A percentile compares a stretch with the other conserved stretches of the same genome.
phyloP scores from a whole-genome alignment of 768 basidiomycete genomes.

The Boletus barrowsii region DNA sequence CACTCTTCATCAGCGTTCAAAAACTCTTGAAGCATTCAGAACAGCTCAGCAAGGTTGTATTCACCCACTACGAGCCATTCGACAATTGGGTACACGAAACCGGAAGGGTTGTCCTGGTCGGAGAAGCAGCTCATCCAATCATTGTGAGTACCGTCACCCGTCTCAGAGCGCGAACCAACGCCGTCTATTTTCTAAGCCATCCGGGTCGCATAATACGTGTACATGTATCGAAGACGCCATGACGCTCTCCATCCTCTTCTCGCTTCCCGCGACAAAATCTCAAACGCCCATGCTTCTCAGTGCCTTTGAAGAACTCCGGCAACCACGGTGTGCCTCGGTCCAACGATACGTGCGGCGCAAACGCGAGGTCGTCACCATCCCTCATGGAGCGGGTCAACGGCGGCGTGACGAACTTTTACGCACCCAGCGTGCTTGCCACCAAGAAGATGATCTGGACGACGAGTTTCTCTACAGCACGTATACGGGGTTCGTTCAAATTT shows the following conservation, averaged over 20 bases:
- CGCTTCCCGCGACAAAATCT: slow-evolving; percentile 40
- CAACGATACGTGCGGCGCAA: slow-evolving; percentile 43
- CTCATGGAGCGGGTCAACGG: slow-evolving; percentile 41
- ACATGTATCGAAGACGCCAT: slow-evolving; percentile 60
- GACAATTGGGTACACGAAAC: slow-evolving; percentile 51
- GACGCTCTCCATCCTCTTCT: slow-evolving; percentile 54
- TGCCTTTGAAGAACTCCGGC: slow-evolving; percentile 57
- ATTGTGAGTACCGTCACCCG: slow-evolving; percentile 31
- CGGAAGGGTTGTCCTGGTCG: slow-evolving; percentile 50
- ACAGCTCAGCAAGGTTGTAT: slow-evolving; percentile 25
- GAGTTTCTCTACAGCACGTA: slow-evolving; percentile 43
- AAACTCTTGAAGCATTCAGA: slow-evolving; percentile 18
- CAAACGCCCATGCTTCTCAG: slow-evolving; percentile 49
- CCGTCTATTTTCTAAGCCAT: slow-evolving; percentile 38
- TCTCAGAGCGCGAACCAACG: neutral
- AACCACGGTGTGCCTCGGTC: slow-evolving; percentile 41
- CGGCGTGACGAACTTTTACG: slow-evolving; percentile 40
- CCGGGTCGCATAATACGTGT: slow-evolving; percentile 44
- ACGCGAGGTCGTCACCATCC: slow-evolving; percentile 39
- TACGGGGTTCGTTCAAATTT: slow-evolving; percentile 48
- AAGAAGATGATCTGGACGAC: slow-evolving; percentile 41
- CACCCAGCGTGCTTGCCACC: slow-evolving; percentile 23
- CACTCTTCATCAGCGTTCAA: slow-evolving; percentile 5
- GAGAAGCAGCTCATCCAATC: slow-evolving; percentile 58
- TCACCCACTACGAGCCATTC: slow-evolving; percentile 35